Base-by-base conservation (phyloP, 2,329 filamentous ascomycete species). In the Trichophyton simii region DNA sequence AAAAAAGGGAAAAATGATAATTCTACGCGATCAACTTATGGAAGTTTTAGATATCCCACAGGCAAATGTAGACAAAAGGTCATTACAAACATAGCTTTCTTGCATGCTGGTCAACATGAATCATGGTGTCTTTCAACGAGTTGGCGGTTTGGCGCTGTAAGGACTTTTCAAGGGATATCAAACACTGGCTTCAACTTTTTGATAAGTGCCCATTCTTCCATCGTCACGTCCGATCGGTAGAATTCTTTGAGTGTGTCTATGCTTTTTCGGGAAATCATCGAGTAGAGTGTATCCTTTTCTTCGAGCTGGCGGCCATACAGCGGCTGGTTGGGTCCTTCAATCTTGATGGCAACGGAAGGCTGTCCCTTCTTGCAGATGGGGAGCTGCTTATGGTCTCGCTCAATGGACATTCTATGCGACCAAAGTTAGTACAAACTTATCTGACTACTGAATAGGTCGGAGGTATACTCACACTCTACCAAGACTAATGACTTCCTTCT, bases 191-290 rank as follows among this genome's bases (percentile, higher is more conserved):
- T 99, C 72, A 99, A 79, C 82, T 96, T 95, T 76, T 92, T 89
- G 71, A 99, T 90, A 66, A 99, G 80, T 71, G 84, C 81, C 94
- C 94, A 99, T 78, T 99, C 94, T 9, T 97, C 94, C 76, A 88
- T 92, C 57, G 82, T 83, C 48, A 96, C 89, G 63, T 96, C 91
- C 62, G 84, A 79, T 61, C 91, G 82, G 79, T 96, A 99, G 74
- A 90, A 96, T 72, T 96, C 89, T 82, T 99, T 99, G 66, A 99
- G 83, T 7, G 87, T 91, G 76, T 99, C 89, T 74, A 99, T 99
- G 70, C 88, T 94, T 67, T 84, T 82, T 67, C 94, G 83, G 50
- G 88, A 94, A 69, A 99, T 90, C 63, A 88, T 80, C 66, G 87
- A 92, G 82, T 96, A 97, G 13, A 99, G 81, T 1, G 78, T 82